A percentile compares a stretch with the other conserved stretches of the same genome.
Evolutionary conservation across 257 asterid genomes (phyloP).

Genomic region (Petunia secreta): DNA sequence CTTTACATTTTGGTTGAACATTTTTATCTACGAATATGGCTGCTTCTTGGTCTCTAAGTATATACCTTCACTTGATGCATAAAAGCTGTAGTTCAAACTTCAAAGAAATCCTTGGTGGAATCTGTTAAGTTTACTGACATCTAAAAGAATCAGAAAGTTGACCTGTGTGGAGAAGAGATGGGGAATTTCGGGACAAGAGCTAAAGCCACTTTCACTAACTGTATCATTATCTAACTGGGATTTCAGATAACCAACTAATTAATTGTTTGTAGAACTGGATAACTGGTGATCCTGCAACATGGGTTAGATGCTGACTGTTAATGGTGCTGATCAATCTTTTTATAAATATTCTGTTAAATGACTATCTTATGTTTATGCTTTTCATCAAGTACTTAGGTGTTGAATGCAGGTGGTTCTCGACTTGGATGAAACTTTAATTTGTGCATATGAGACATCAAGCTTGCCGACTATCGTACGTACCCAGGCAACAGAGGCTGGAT

Average conservation of each 20-base stretch:
- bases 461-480: slow-evolving; percentile 67
- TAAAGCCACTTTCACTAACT: slow-evolving; percentile 2
- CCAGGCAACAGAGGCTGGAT: slow-evolving; percentile 90
- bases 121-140: background rate
- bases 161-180: background rate
- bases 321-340: slow-evolving; percentile 5
- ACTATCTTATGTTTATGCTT: slow-evolving; percentile 11
- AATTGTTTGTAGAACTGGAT: slow-evolving; percentile 21
- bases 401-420: slow-evolving; percentile 85
- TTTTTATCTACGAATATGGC: background rate
- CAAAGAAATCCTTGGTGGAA: background rate
- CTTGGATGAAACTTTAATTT: slow-evolving; percentile 90
- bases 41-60: background rate
- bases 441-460: slow-evolving; percentile 89
- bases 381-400: slow-evolving; percentile 27
- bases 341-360: background rate
- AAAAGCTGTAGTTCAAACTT: background rate
- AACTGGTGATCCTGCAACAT: background rate
- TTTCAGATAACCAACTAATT: background rate
- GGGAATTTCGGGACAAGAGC: background rate
- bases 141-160: background rate
- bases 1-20: background rate
- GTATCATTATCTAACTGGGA: background rate
- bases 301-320: background rate
- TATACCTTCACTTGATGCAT: slow-evolving; percentile 7